Conservation (phyloP, 371 early-diverging fungal genomes). For the Parasitella parasitica region DNA sequence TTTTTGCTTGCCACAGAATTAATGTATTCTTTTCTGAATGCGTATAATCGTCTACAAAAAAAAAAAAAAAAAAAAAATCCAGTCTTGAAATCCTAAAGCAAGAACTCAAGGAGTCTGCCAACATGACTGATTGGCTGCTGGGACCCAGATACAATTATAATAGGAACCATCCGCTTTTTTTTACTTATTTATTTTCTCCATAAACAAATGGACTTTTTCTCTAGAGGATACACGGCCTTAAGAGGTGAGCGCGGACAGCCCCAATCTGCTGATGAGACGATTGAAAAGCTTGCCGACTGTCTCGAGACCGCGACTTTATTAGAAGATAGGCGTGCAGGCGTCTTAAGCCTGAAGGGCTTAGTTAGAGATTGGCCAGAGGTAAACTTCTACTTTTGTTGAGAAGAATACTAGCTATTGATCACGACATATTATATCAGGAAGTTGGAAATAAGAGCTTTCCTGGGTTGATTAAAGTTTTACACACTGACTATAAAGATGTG, state of each 20-base stretch:
- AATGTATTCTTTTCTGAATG: no score
- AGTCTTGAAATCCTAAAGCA: no score
- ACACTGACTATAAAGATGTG: constrained; percentile 77
- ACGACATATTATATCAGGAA: constrained; percentile 47
- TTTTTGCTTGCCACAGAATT: no score
- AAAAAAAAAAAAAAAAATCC: no score
- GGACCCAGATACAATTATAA: no score
- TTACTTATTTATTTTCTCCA: no score
- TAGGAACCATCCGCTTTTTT: no score
- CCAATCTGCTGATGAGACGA: constrained; percentile 81
- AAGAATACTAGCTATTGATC: background rate
- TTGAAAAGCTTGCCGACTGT: constrained; percentile 85
- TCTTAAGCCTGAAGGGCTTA: constrained; percentile 83
- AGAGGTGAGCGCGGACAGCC: constrained; percentile 77
- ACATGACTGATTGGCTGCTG: no score
- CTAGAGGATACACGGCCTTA: constrained; percentile 76
- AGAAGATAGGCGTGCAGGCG: constrained; percentile 90
- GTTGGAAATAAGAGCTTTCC: constrained; percentile 81
- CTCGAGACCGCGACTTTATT: constrained; percentile 79
- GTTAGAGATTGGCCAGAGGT: constrained; percentile 68
- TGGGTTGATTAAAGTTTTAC: constrained; percentile 72
- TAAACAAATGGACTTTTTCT: constrained; percentile 75
- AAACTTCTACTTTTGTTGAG: background rate
- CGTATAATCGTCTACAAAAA: no score
- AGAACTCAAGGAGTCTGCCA: no score